A percentile compares a stretch with the other conserved stretches of the same genome.
phyloP scores from a whole-genome alignment of 306 rosid species.

The Datisca glomerata region DNA sequence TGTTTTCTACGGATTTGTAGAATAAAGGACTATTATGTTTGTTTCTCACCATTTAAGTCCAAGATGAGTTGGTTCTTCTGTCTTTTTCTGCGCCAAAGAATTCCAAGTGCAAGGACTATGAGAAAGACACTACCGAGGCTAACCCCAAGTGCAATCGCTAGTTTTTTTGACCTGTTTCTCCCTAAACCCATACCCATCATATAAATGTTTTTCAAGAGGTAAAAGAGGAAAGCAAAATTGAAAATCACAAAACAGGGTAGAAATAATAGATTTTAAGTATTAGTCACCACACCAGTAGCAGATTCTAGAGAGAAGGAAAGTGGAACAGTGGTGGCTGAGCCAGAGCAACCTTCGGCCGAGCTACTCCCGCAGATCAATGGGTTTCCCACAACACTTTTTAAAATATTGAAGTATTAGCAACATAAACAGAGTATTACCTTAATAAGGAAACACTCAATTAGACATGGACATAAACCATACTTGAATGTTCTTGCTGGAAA shows the following conservation, averaged over 20 bases:
- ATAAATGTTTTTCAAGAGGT: constrained; percentile 4
- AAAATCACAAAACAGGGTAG: neutral
- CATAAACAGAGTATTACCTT: no score
- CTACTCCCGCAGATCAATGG: constrained; percentile 71
- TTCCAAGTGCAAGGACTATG: constrained; percentile 32
- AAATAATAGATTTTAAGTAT: constrained; percentile 1
- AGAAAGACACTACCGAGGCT: constrained; percentile 55
- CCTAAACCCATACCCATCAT: no score
- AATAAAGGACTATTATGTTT: neutral
- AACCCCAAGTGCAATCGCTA: constrained; percentile 77
- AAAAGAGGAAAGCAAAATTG: neutral
- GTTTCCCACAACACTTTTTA: constrained; percentile 82
- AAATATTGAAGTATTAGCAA: no score
- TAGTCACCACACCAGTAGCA: constrained; percentile 32
- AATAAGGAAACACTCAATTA: neutral
- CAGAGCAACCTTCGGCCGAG: constrained; percentile 72
- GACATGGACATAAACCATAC: constrained; percentile 26
- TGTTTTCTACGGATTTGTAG: neutral
- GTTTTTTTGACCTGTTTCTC: constrained; percentile 42
- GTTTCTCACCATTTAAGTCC: constrained; percentile 50
- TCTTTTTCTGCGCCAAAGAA: constrained; percentile 53
- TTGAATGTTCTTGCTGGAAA: constrained; percentile 84
- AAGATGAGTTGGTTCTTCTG: constrained; percentile 45
- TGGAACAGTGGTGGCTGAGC: constrained; percentile 41
- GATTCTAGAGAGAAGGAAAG: constrained; percentile 45